A percentile compares a stretch with the other conserved stretches of the same genome.
phyloP scores from a whole-genome alignment of 495 filamentous ascomycete species.

The Penicillium paxilli region DNA sequence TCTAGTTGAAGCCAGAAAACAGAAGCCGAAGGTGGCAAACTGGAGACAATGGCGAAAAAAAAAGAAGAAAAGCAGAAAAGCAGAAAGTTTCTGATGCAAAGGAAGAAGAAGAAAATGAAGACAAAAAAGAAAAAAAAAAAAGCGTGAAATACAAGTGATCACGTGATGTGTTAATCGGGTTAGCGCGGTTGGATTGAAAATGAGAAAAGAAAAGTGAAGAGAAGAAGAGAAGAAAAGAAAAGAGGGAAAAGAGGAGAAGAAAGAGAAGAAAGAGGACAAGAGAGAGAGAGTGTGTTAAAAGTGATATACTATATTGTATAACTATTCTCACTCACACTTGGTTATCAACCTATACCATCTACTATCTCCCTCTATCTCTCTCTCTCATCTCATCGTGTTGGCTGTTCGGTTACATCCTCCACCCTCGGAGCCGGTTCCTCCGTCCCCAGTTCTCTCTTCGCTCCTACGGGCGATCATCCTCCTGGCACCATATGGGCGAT shows the following conservation, averaged over 20 bases:
- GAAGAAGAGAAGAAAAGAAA: background rate
- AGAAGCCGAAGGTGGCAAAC: background rate
- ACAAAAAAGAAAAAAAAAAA: conserved; percentile 42
- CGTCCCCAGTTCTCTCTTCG: conserved; percentile 33
- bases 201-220: conserved; percentile 4
- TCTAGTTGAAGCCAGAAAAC: background rate
- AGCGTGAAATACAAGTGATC: conserved; percentile 18
- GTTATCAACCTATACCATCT: background rate
- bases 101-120: conserved; percentile 1
- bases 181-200: conserved; percentile 26
- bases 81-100: too few species aligned
- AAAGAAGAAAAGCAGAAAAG: conserved; percentile 17
- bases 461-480: conserved; percentile 35
- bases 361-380: too few species aligned
- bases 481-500: conserved; percentile 30
- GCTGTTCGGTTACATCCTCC: conserved; percentile 32
- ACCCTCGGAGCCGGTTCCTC: conserved; percentile 33
- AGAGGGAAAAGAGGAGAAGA: too few species aligned
- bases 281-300: too few species aligned
- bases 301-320: background rate
- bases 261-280: background rate
- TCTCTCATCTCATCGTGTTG: conserved; percentile 8
- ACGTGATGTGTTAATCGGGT: conserved; percentile 28
- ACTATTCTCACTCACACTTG: background rate
- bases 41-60: background rate